phyloP scores from a whole-genome alignment of 2,329 filamentous ascomycete species.

The Ampelomyces quisqualis region DNA sequence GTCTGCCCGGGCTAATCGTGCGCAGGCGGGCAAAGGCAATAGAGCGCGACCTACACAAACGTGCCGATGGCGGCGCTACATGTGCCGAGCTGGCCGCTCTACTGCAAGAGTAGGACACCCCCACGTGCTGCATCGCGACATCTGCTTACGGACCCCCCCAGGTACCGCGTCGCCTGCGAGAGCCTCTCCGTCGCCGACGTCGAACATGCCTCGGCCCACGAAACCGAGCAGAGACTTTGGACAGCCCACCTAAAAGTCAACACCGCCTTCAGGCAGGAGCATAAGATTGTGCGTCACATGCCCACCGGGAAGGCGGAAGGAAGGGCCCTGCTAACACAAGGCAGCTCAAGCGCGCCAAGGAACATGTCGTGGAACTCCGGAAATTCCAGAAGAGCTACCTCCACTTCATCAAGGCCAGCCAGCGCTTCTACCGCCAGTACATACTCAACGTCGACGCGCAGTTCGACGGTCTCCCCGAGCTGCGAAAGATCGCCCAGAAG shows the following conservation, averaged over 20 bases:
- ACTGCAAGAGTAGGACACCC: conserved; percentile 36
- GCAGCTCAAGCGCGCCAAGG: conserved; percentile 53
- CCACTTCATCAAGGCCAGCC: conserved; percentile 81
- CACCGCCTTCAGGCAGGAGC: conserved; percentile 69
- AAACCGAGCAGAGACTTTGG: conserved; percentile 75
- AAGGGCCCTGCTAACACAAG: conserved; percentile 8
- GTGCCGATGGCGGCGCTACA: conserved; percentile 53
- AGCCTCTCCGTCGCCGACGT: conserved; percentile 72
- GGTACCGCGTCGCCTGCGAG: conserved; percentile 71
- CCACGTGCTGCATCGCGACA: not conserved
- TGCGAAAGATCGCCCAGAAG: conserved; percentile 57
- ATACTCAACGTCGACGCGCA: conserved; percentile 71
- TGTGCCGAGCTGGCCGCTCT: conserved; percentile 53
- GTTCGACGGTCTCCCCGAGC: conserved; percentile 58
- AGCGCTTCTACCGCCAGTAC: conserved; percentile 84
- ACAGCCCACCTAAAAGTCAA: conserved; percentile 75
- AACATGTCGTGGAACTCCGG: conserved; percentile 63
- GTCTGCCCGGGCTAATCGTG: conserved; percentile 18
- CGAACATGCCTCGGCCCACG: conserved; percentile 61
- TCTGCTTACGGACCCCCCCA: conserved; percentile 39
- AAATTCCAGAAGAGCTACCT: conserved; percentile 81
- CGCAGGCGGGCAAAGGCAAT: conserved; percentile 48
- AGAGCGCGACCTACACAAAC: conserved; percentile 53
- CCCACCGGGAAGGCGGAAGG: not conserved
- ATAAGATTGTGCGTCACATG: conserved; percentile 24